Percentiles rank a stretch among this genome's conserved stretches.
Evolutionary conservation across 768 basidiomycete species (phyloP).

Genomic region (Tephrocybe sp.): DNA sequence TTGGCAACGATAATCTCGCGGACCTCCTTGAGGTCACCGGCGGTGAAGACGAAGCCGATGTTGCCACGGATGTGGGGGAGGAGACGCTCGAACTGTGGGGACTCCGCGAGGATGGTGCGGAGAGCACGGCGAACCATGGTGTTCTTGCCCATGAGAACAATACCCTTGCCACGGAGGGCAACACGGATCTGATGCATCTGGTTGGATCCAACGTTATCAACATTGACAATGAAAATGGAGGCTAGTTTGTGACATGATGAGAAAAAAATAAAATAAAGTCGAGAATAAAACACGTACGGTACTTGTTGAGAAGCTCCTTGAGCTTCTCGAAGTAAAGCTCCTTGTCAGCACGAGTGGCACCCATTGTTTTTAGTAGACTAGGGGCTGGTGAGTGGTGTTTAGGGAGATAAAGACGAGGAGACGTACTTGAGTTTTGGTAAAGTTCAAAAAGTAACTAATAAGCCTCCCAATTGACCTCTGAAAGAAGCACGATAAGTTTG

Average conservation of each 20-base stretch:
- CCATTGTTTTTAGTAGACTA: conserved; percentile 64
- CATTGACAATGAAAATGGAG: conserved; percentile 98
- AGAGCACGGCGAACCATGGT: conserved; percentile 99
- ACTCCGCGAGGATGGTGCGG: conserved; percentile 84
- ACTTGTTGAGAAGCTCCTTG: conserved; percentile 88
- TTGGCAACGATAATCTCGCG: conserved; percentile 93
- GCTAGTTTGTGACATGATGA: conserved; percentile 47
- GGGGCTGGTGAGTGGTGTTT: not conserved
- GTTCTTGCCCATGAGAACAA: conserved; percentile 99
- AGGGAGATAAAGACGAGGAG: not conserved
- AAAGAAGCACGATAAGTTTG: not conserved
- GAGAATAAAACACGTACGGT: conserved; percentile 55
- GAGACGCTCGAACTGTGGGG: conserved; percentile 94
- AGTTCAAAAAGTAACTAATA: conserved; percentile 40
- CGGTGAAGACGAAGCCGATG: conserved; percentile 99
- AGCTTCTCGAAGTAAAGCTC: conserved; percentile 90
- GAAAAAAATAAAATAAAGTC: not conserved
- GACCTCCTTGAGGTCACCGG: conserved; percentile 88
- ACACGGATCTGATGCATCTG: conserved; percentile 99
- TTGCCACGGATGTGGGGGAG: conserved; percentile 96
- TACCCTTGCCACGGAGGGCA: conserved; percentile 92
- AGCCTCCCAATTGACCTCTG: conserved; percentile 91
- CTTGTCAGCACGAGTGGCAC: conserved; percentile 88
- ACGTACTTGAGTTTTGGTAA: conserved; percentile 17
- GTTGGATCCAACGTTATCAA: conserved; percentile 99